Percentiles rank a stretch among this genome's conserved stretches.
phyloP scores from a whole-genome alignment of 371 early-diverging fungal genomes.

The Rhizopus delemar region DNA sequence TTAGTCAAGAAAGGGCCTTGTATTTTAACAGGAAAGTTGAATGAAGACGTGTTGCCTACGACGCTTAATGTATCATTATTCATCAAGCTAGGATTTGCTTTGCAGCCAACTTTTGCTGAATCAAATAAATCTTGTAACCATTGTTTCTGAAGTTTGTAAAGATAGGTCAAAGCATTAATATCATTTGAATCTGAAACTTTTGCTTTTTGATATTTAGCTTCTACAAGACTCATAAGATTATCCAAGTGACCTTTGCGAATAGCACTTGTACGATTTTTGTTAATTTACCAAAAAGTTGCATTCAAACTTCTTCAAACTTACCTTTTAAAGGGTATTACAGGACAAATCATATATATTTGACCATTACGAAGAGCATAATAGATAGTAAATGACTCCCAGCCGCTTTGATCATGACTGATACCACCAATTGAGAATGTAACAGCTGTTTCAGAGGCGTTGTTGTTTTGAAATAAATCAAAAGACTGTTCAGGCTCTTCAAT shows the following conservation, averaged over 20 bases:
- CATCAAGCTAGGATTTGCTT: slow-evolving; percentile 2
- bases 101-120: slow-evolving; percentile 21
- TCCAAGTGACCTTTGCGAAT: slow-evolving; percentile 41
- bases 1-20: slow-evolving; percentile 45
- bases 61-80: slow-evolving; percentile 25
- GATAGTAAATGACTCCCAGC: slow-evolving; percentile 48
- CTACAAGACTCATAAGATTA: slow-evolving; percentile 30
- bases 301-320: slow-evolving; percentile 4
- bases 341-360: slow-evolving; percentile 45
- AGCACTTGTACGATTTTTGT: slow-evolving; percentile 17
- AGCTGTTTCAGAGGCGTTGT: slow-evolving; percentile 15
- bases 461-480: slow-evolving; percentile 44
- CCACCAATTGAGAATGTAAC: slow-evolving; percentile 44
- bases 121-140: slow-evolving; percentile 39
- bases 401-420: slow-evolving; percentile 30
- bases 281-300: not conserved
- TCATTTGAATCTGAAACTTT: slow-evolving; percentile 4
- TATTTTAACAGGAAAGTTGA: slow-evolving; percentile 26
- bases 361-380: slow-evolving; percentile 48
- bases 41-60: slow-evolving; percentile 11
- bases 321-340: slow-evolving; percentile 46
- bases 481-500: slow-evolving; percentile 44
- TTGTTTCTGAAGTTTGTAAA: slow-evolving; percentile 32
- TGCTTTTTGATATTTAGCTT: slow-evolving; percentile 31
- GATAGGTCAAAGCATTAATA: slow-evolving; percentile 17